phyloP scores from a whole-genome alignment of 371 early-diverging fungal genomes.

The Basidiobolus meristosporus region DNA sequence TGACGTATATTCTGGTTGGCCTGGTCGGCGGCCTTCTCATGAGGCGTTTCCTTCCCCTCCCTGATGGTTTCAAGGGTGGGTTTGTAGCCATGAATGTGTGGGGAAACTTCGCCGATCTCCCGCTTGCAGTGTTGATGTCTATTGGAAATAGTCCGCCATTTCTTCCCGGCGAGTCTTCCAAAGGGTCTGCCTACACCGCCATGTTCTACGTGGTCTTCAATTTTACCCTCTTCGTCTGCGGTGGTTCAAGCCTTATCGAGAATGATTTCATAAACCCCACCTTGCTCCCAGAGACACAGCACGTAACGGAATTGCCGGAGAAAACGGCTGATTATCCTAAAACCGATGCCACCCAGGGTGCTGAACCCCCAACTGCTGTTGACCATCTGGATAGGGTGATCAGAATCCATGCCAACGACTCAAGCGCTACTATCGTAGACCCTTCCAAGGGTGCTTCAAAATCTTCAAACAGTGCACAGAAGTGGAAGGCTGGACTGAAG shows the following conservation, averaged over 20 bases:
- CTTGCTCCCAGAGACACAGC: no score
- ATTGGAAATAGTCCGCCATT: constrained; percentile 13
- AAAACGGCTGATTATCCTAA: no score
- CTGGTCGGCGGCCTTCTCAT: not conserved
- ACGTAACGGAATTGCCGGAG: no score
- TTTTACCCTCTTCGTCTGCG: constrained; percentile 12
- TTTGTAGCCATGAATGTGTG: not conserved
- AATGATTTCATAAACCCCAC: no score
- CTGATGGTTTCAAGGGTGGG: not conserved
- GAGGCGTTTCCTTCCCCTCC: not conserved
- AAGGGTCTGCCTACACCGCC: constrained; percentile 12
- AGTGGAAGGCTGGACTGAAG: no score
- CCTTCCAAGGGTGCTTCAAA: no score
- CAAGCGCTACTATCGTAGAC: no score
- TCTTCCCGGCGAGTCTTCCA: constrained; percentile 10
- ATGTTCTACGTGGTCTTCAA: constrained; percentile 13
- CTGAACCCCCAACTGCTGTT: no score
- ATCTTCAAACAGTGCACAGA: no score
- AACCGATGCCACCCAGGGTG: no score
- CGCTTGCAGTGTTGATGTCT: constrained; percentile 13
- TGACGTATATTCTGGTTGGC: not conserved
- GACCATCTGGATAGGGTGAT: no score
- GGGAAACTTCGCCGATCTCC: constrained; percentile 10
- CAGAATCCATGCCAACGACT: no score
- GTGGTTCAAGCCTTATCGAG: constrained; percentile 7